Evolutionary conservation across 2,329 filamentous ascomycete genomes (phyloP).

Genomic region (Proliferodiscus dingleyae): DNA sequence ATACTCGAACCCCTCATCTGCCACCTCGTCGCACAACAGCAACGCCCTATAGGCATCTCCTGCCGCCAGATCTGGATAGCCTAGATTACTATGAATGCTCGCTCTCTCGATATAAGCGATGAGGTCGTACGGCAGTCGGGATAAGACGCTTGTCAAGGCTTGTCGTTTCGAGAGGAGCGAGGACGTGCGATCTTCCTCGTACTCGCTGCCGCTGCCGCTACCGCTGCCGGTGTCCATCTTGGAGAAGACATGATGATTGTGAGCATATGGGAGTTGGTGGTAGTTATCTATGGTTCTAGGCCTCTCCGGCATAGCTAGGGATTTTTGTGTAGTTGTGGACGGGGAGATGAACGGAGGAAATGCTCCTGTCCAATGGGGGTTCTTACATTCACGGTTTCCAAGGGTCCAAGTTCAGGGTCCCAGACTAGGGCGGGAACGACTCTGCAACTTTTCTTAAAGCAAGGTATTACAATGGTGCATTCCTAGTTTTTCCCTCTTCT

Average conservation of each 20-base stretch:
- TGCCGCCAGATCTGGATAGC: constrained; percentile 83
- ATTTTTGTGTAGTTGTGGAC: no score
- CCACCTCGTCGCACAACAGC: constrained; percentile 76
- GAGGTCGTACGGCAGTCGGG: constrained; percentile 52
- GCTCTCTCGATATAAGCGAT: constrained; percentile 67
- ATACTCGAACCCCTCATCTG: constrained; percentile 76
- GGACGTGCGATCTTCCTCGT: constrained; percentile 22
- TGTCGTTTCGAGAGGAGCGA: constrained; percentile 49
- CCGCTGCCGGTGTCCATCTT: not conserved
- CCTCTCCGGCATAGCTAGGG: no score
- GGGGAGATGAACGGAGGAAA: constrained; percentile 6
- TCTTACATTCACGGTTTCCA: constrained; percentile 17
- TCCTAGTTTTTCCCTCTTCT: no score
- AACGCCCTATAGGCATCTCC: constrained; percentile 88
- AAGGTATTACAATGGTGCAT: no score
- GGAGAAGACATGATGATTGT: not conserved
- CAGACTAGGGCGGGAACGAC: not conserved
- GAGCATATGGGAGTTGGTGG: not conserved
- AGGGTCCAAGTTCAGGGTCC: not conserved
- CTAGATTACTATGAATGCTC: constrained; percentile 64
- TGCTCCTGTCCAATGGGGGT: constrained; percentile 39
- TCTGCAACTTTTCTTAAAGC: no score
- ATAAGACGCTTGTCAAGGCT: constrained; percentile 51
- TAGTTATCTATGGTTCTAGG: no score
- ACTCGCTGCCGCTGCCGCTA: constrained; percentile 15